A percentile compares a stretch with the other conserved stretches of the same genome.
These are phyloP conservation scores for Trichoderma afroharzianum DNA, from an alignment of 2,329 filamentous ascomycete genomes.

Conservation along the genomic window DNA sequence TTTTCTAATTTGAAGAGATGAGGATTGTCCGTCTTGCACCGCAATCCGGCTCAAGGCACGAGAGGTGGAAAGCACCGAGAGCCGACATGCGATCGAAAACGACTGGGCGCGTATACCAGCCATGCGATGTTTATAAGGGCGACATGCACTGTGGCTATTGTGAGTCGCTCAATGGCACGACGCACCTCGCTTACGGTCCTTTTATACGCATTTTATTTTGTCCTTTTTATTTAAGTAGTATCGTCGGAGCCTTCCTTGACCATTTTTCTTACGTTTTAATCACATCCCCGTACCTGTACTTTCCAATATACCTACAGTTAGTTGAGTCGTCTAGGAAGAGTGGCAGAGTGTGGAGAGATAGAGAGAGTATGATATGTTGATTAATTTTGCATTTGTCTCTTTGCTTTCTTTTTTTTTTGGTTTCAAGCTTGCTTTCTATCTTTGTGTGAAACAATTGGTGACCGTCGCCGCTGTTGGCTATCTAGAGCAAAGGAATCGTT, in stretches of 20 bases:
- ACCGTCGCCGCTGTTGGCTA: not conserved
- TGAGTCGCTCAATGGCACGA: not conserved
- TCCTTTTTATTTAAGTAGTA: conserved; percentile 34
- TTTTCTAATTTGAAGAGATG: conserved; percentile 24
- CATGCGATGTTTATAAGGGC: not conserved
- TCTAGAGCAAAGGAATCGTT: not conserved
- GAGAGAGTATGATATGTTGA: conserved; percentile 14
- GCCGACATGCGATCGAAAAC: not conserved
- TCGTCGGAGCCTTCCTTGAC: conserved; percentile 34
- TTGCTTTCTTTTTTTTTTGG: not conserved
- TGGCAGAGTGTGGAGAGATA: conserved; percentile 6
- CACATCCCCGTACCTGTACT: conserved; percentile 33
- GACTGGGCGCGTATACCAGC: conserved; percentile 1
- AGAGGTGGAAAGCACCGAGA: conserved; percentile 18
- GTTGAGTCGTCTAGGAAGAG: conserved; percentile 25
- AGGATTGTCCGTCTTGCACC: conserved; percentile 18
- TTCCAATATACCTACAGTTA: conserved; percentile 30
- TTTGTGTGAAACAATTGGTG: not conserved
- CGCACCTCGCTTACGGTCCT: not conserved
- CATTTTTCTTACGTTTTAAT: conserved; percentile 39
- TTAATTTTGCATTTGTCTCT: conserved; percentile 11
- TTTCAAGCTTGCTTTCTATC: not conserved
- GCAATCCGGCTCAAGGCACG: conserved; percentile 21
- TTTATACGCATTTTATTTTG: conserved; percentile 32
- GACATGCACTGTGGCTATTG: not conserved